Percentiles rank a stretch among this genome's conserved stretches.
Evolutionary conservation across 176 grass and related monocot genomes (phyloP).

Genomic region (Musa itinerans): DNA sequence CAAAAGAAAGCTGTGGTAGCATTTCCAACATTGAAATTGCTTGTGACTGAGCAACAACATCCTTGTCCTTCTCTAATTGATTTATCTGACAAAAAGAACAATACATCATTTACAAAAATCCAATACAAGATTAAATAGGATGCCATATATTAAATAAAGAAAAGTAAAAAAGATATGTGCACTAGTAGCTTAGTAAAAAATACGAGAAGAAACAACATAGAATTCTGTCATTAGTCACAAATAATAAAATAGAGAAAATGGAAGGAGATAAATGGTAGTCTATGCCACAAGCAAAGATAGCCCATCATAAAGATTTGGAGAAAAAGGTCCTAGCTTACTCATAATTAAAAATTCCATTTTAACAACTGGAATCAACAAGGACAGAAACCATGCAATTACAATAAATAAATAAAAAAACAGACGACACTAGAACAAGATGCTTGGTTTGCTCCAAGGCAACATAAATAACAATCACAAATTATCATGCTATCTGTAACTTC

Average conservation of each 20-base stretch:
- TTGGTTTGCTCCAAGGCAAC: not conserved
- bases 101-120: conserved; percentile 1
- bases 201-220: too few relatives aligned
- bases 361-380: not conserved
- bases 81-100: conserved; percentile 61
- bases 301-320: not conserved
- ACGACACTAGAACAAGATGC: not conserved
- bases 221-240: too few relatives aligned
- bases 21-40: conserved; percentile 81
- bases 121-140: not conserved
- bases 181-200: too few relatives aligned
- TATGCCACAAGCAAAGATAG: not conserved
- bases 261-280: not conserved
- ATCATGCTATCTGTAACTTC: not conserved
- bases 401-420: too few relatives aligned
- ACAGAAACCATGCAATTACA: not conserved
- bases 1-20: conserved; percentile 66
- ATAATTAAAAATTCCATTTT: not conserved
- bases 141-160: not conserved
- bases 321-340: not conserved
- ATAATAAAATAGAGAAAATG: not conserved
- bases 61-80: conserved; percentile 98
- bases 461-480: not conserved
- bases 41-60: conserved; percentile 93
- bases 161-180: not conserved